Percentiles rank a stretch among this genome's conserved stretches.
Conservation (phyloP, 257 asterid species). For the Solanum ossicruentum region DNA sequence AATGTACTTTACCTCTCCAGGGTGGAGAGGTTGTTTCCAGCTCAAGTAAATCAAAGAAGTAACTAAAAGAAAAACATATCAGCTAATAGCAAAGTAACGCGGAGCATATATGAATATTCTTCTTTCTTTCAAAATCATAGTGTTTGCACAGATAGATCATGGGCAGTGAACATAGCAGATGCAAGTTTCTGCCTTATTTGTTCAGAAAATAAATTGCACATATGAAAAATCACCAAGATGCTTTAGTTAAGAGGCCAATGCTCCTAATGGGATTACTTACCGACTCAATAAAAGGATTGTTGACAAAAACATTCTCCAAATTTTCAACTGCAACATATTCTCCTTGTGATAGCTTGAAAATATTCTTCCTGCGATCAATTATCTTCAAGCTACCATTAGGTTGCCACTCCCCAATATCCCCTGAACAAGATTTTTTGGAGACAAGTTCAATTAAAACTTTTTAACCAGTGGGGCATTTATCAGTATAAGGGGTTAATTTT, state of each 20-base stretch:
- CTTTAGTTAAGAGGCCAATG: not conserved
- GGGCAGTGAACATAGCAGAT: not conserved
- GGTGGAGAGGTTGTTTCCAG: too few relatives aligned
- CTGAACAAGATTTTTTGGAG: conserved; percentile 14
- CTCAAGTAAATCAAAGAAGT: too few relatives aligned
- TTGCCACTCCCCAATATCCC: conserved; percentile 97
- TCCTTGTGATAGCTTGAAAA: conserved; percentile 97
- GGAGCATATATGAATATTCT: too few relatives aligned
- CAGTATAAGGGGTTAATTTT: not conserved
- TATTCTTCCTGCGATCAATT: conserved; percentile 91
- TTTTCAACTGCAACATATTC: conserved; percentile 99
- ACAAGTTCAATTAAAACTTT: not conserved
- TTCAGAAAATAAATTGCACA: not conserved
- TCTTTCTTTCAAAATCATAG: too few relatives aligned
- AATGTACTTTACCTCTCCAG: too few relatives aligned
- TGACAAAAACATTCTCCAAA: conserved; percentile 75
- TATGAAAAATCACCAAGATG: not conserved
- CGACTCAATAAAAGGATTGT: conserved; percentile 45
- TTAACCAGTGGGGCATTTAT: not conserved
- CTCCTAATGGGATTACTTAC: conserved; percentile 22
- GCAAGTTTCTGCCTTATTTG: not conserved
- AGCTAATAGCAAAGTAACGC: too few relatives aligned
- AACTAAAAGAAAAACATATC: too few relatives aligned
- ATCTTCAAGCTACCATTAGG: conserved; percentile 82
- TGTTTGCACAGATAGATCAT: not conserved